Evolutionary conservation across 306 rosid genomes (phyloP).

Genomic region (Arachis stenosperma): DNA sequence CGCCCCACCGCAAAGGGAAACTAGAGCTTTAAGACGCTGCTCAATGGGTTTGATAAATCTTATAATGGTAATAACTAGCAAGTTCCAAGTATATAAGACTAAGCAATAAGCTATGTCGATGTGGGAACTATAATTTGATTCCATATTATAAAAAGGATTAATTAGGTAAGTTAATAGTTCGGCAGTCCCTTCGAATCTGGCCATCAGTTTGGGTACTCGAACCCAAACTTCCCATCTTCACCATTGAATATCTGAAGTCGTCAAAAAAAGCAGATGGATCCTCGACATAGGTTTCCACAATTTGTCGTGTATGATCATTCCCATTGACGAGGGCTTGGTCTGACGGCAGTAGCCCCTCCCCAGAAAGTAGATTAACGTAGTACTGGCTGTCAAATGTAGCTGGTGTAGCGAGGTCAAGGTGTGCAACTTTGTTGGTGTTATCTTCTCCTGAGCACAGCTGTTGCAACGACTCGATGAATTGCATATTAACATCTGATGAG

Average conservation of each 20-base stretch:
- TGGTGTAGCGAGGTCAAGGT: conserved; percentile 74
- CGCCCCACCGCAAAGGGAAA: too few relatives aligned
- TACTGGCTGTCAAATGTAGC: conserved; percentile 87
- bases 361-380: conserved; percentile 67
- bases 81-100: too few relatives aligned
- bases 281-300: conserved; percentile 62
- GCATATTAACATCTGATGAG: conserved; percentile 38
- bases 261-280: conserved; percentile 56
- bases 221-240: conserved; percentile 75
- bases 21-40: too few relatives aligned
- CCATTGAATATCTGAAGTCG: conserved; percentile 71
- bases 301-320: conserved; percentile 55
- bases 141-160: neutral
- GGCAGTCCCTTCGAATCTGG: conserved; percentile 67
- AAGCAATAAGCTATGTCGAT: neutral
- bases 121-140: conserved; percentile 1
- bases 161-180: conserved; percentile 38
- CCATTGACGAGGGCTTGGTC: conserved; percentile 61
- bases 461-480: conserved; percentile 63
- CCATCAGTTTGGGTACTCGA: conserved; percentile 38
- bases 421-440: conserved; percentile 42
- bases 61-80: too few relatives aligned
- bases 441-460: conserved; percentile 60
- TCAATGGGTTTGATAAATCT: too few relatives aligned
- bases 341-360: conserved; percentile 79